Base-by-base conservation (phyloP, 1,284 basidiomycete genomes). In the Exobasidium rhododendri region DNA sequence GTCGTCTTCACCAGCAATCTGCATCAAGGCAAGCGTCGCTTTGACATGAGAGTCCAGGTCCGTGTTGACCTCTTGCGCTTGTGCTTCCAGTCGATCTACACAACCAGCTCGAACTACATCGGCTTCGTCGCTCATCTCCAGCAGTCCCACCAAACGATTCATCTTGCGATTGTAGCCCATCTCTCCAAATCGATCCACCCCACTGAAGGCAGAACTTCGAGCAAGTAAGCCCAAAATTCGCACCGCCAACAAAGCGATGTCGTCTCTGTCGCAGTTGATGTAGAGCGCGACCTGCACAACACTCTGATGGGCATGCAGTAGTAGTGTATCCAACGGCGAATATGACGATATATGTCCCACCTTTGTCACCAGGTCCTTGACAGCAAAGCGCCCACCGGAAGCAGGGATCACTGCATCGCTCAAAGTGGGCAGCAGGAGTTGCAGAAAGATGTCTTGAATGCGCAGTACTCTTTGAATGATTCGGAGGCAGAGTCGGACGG, bases 381-480 rank as follows among this genome's bases (percentile, higher is more conserved):
- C 31, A 66, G 61, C 32, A 4, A 56, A 56, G 26, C 63, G 59
- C 1, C 64, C 62, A 26, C 70, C 70, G 44, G 63, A 56, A 17
- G 35, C 55, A 1, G 32, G 30, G 32, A 45, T 46, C 20, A 35
- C 32, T 6, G 57, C 57, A 55, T 92, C 88, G 6, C 85, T 82
- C 4, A 94, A 84, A 3, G 89, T 81, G 2, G 93, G 91, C 11
- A 96, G 83, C 50, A 97, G 85, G 17, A 94, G 87, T 63, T 97
- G 92, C 50, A 93, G 83, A 82, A 94, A 97, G 56, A 91, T 85
- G 57, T 90, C 87, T 78, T 97, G 93, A 31, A 93, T 84, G 61
- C 91, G 89, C 59, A 97, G 83, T 0, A 91, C 85, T 1, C 92
- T 86, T 67, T 88, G 85, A 29, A 92, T 84, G 68, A 96, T 92